Base-by-base conservation (phyloP, 225 moss, liverwort and hornwort species). In the Neckera pumila region DNA sequence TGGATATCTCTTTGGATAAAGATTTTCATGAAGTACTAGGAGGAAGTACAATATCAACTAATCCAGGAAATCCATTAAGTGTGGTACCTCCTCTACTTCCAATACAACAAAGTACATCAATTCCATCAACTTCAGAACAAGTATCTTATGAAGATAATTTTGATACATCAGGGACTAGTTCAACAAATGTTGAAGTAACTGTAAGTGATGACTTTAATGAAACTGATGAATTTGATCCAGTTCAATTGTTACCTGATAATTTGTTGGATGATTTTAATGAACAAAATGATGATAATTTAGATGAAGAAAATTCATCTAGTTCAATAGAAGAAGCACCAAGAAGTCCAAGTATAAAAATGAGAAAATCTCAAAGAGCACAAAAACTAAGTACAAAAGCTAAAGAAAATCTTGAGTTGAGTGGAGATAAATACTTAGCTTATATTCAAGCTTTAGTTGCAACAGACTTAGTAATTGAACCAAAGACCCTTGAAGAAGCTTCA, bases 1-100 rank as follows among this genome's bases (percentile, higher is more conserved):
- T 73, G 11, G 6, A 42, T 0, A 43, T 72, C 0, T 17, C 10
- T 0, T 0, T 43, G 0, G 10, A 27, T 43, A 27, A 72, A 16
- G 42, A 72, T 43, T 72, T 72, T 43, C 27, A 43, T 43, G 16
- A 2, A 43, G 5, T 27, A 71, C 1, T 3, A 1, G 5, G 27
- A 72, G 6, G 42, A 72, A 72, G 16, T 17, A 27, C 71, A 5
- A 0, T 14, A 0, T 72, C 43, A 6, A 42, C 5, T 5, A 0
- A 3, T 27, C 16, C 1, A 72, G 0, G 16, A 72, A 72, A 15
- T 43, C 43, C 43, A 14, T 27, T 3, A 43, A 72, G 3, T 43
- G 16, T 3, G 10, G 15, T 57, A 25, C 54, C 25, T 42, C 33
- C 4, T 53, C 53, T 7, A 64, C 13, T 14, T 6, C 14, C 3